phyloP scores from a whole-genome alignment of 331 rosid genomes.

The Malus hybrid region DNA sequence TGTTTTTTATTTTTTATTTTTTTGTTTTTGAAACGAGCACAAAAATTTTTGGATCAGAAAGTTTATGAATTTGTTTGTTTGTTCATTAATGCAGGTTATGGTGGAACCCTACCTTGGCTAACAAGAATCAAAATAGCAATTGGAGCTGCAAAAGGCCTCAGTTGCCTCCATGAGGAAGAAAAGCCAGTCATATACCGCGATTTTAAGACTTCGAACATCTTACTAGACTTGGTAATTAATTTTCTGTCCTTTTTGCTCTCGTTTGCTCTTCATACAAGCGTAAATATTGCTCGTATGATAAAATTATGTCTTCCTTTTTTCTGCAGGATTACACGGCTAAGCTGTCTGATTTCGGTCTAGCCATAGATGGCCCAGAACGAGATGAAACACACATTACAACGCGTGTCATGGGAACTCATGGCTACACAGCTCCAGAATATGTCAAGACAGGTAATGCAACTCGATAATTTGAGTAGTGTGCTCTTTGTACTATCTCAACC shows the following conservation, averaged over 20 bases:
- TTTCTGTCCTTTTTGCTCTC: no score
- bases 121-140: slow-evolving; percentile 75
- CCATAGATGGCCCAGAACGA: slow-evolving; percentile 72
- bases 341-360: slow-evolving; percentile 89
- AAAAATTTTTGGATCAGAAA: neutral
- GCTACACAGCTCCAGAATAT: slow-evolving; percentile 94
- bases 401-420: slow-evolving; percentile 82
- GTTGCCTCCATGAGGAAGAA: slow-evolving; percentile 82
- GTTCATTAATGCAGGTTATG: slow-evolving; percentile 51
- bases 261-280: neutral
- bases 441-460: slow-evolving; percentile 54
- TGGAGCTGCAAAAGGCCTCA: slow-evolving; percentile 87
- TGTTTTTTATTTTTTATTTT: neutral
- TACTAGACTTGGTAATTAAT: slow-evolving; percentile 51
- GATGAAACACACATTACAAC: slow-evolving; percentile 61
- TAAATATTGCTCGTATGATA: neutral
- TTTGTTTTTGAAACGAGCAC: neutral
- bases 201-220: slow-evolving; percentile 80
- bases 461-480: neutral
- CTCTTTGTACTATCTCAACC: no score
- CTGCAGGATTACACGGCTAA: slow-evolving; percentile 67
- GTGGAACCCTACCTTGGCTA: slow-evolving; percentile 86
- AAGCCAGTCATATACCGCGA: slow-evolving; percentile 80
- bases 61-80: neutral
- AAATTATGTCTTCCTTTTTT: neutral